phyloP scores from a whole-genome alignment of 225 moss, liverwort and hornwort species.

The Rhytidiadelphus loreus region DNA sequence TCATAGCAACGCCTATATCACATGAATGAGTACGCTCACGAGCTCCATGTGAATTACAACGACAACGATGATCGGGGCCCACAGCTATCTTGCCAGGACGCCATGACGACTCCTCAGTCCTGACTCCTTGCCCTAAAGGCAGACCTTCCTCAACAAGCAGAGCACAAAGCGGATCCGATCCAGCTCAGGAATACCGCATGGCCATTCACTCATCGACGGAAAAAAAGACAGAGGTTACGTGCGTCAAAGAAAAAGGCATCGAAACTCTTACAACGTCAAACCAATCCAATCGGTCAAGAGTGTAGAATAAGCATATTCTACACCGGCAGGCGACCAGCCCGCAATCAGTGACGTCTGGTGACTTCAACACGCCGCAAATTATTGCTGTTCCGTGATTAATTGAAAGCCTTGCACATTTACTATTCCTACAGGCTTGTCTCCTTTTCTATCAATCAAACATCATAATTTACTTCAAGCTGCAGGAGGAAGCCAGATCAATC shows the following conservation, averaged over 20 bases:
- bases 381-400: not conserved
- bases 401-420: not conserved
- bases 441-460: not conserved
- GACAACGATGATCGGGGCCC: not conserved
- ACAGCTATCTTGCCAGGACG: not conserved
- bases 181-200: not conserved
- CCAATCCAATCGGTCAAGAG: not conserved
- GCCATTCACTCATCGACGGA: not conserved
- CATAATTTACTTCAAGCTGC: not conserved
- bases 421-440: not conserved
- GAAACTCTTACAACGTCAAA: not conserved
- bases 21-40: not conserved
- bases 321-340: not conserved
- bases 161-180: not conserved
- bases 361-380: not conserved
- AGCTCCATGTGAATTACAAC: not conserved
- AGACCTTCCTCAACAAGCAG: not conserved
- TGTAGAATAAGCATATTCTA: not conserved
- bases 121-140: not conserved
- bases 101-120: not conserved
- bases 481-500: not conserved
- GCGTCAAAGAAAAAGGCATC: not conserved
- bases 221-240: not conserved
- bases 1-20: not conserved
- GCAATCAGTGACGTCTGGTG: conserved; percentile 2